A percentile compares a stretch with the other conserved stretches of the same genome.
Evolutionary conservation across 2,329 filamentous ascomycete species (phyloP).

Genomic region (Davidsoniella virescens): DNA sequence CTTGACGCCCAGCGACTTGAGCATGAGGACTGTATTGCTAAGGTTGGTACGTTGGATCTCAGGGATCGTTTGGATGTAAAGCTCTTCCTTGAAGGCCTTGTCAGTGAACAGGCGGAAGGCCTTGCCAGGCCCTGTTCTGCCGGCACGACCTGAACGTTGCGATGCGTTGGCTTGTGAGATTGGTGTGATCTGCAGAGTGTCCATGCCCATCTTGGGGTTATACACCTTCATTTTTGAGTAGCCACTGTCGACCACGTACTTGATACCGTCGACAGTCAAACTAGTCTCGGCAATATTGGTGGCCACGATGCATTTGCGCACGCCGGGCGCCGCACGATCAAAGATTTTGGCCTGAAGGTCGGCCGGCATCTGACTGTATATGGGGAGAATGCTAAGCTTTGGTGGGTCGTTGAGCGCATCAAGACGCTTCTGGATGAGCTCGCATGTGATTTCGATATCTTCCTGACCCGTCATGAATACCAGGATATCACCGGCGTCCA

Average conservation of each 20-base stretch:
- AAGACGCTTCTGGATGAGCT: conserved; percentile 74
- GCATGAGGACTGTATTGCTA: conserved; percentile 79
- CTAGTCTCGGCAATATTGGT: conserved; percentile 98
- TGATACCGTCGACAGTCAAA: conserved; percentile 95
- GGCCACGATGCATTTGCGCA: conserved; percentile 92
- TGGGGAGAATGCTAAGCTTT: conserved; percentile 84
- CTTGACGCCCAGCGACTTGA: conserved; percentile 88
- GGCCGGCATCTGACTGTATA: conserved; percentile 98
- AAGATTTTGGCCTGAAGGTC: conserved; percentile 97
- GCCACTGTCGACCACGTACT: conserved; percentile 94
- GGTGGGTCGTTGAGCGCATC: conserved; percentile 85
- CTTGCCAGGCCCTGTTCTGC: conserved; percentile 87
- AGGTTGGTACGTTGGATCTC: conserved; percentile 96
- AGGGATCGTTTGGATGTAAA: conserved; percentile 92
- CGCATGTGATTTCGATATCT: conserved; percentile 93
- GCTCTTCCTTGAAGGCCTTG: conserved; percentile 83
- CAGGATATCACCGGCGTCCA: conserved; percentile 81
- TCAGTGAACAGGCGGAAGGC: conserved; percentile 91
- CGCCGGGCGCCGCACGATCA: conserved; percentile 73
- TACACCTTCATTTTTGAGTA: conserved; percentile 98
- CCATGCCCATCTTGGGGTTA: conserved; percentile 98
- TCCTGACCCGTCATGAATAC: conserved; percentile 99
- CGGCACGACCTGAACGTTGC: conserved; percentile 83
- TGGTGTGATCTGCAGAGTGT: conserved; percentile 91
- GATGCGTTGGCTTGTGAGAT: conserved; percentile 94